Evolutionary conservation across 148 eudicot species (phyloP), one percentile per base, ranked within the genome.

Genomic region (Agrostemma githago): DNA sequence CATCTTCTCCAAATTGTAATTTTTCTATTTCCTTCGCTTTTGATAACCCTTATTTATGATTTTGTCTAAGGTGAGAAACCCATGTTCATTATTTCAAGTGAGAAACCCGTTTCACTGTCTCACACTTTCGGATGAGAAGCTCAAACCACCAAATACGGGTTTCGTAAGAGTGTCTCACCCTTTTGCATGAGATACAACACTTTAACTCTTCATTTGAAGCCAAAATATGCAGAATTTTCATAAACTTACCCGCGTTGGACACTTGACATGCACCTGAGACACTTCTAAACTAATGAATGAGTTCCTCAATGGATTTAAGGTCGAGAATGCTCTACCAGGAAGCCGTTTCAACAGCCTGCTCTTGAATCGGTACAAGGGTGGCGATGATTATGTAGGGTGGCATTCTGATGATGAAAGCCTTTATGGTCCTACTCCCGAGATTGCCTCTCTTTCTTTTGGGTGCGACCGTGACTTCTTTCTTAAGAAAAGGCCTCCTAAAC

Each of bases 361-460:
- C 38, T 75, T 94, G 19, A 91, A 94, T 79, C 83, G 96, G 78
- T 94, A 94, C 79, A 88, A 91, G 72, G 87, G 83, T 66, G 97
- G 98, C 26, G 78, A 85, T 77, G 98, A 91, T 79, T 87, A 84
- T 77, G 97, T 91, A 46, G 90, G 90, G 64, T 94, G 97, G 97
- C 98, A 94, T 84, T 85, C 98, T 12, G 98, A 94, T 85, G 93
- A 91, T 71, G 98, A 94, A 83, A 85, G 85, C 66, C 88, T 94
- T 20, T 94, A 94, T 68, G 97, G 98, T 21, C 82, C 89, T 63
- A 88, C 90, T 65, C 98, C 98, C 21, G 87, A 91, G 70, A 91
- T 94, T 81, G 98, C 91, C 43, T 94, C 98, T 5, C 76, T 94
- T 79, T 89, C 98, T 12, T 94, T 94, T 85, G 98, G 98, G 37